phyloP scores from a whole-genome alignment of 2,329 filamentous ascomycete genomes.

The Arthroderma uncinatum region DNA sequence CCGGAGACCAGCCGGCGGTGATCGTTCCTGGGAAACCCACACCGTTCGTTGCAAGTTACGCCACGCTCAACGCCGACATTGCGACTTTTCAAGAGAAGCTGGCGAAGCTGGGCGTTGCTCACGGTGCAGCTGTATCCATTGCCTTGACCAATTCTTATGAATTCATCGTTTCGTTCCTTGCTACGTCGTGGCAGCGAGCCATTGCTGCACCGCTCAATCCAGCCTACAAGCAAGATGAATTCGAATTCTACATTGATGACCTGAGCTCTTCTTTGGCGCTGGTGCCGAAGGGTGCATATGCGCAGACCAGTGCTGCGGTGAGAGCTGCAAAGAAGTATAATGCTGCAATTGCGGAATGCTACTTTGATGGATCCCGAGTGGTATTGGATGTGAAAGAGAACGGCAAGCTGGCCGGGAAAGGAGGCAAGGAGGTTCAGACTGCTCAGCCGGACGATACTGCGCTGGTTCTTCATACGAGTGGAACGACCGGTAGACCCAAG shows the following conservation, averaged over 20 bases:
- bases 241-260: slow-evolving; percentile 86
- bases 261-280: slow-evolving; percentile 67
- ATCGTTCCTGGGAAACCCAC: slow-evolving; percentile 58
- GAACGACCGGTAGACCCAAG: slow-evolving; percentile 75
- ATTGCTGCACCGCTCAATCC: slow-evolving; percentile 81
- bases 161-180: slow-evolving; percentile 78
- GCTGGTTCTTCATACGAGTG: slow-evolving; percentile 71
- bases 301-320: slow-evolving; percentile 57
- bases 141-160: slow-evolving; percentile 76
- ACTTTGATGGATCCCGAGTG: slow-evolving; percentile 62
- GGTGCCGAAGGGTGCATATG: slow-evolving; percentile 60
- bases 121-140: slow-evolving; percentile 65
- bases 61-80: slow-evolving; percentile 55
- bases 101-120: slow-evolving; percentile 59
- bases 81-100: slow-evolving; percentile 65
- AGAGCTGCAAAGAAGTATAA: slow-evolving; percentile 67
- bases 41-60: slow-evolving; percentile 58
- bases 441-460: slow-evolving; percentile 69
- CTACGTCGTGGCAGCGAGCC: slow-evolving; percentile 71
- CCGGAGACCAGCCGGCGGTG: slow-evolving; percentile 49
- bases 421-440: slow-evolving; percentile 37
- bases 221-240: slow-evolving; percentile 79
- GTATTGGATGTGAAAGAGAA: slow-evolving; percentile 66
- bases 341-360: slow-evolving; percentile 77
- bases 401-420: slow-evolving; percentile 52